phyloP scores from a whole-genome alignment of 108 stramenopile genomes.

The Stephanodiscus minutulus region DNA sequence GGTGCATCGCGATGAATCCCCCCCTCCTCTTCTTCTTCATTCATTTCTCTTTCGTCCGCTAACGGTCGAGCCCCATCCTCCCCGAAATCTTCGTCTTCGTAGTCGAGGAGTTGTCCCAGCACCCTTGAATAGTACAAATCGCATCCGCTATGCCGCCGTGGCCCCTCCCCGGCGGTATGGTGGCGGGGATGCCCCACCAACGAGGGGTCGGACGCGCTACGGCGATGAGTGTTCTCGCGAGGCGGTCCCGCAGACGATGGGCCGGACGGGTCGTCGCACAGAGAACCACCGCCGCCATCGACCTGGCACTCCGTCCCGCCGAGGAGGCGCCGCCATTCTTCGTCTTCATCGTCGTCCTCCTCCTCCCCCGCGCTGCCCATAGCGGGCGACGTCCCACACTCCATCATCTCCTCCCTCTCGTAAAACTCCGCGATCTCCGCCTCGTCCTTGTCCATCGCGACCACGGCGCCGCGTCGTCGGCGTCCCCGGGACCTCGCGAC shows the following conservation, averaged over 20 bases:
- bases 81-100: constrained; percentile 10
- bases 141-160: background rate
- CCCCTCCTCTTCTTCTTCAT: background rate
- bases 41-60: background rate
- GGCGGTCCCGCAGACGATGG: background rate
- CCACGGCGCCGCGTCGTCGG: background rate
- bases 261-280: background rate
- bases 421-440: constrained; percentile 45
- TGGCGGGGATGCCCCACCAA: constrained; percentile 2
- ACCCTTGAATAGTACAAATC: constrained; percentile 25
- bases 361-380: background rate
- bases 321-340: background rate
- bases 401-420: constrained; percentile 20
- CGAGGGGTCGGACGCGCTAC: constrained; percentile 6
- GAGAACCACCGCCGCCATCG: background rate
- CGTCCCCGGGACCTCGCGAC: background rate
- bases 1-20: background rate
- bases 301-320: background rate
- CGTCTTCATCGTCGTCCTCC: background rate
- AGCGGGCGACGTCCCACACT: background rate
- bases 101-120: constrained; percentile 17
- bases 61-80: background rate
- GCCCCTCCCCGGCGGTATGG: background rate
- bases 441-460: constrained; percentile 29
- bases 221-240: background rate